Percentiles rank a stretch among this genome's conserved stretches.
These are phyloP conservation scores for Staphylotrichum tortipilum DNA, from an alignment of 495 filamentous ascomycete genomes.

Conservation along the genomic window DNA sequence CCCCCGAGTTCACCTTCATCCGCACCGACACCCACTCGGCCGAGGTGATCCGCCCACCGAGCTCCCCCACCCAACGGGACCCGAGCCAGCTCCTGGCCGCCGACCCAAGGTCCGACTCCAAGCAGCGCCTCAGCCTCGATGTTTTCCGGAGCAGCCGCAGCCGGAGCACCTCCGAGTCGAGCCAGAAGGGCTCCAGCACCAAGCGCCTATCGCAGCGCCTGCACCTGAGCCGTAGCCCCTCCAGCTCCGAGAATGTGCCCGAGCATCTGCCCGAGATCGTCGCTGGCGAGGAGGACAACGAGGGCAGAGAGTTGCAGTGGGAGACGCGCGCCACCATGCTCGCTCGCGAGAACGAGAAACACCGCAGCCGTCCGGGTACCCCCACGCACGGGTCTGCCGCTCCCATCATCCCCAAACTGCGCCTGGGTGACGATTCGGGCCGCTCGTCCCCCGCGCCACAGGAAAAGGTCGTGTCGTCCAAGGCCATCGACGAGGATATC, in stretches of 20 bases:
- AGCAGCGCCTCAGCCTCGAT: constrained; percentile 23
- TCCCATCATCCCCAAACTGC: constrained; percentile 18
- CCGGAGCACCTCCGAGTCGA: constrained; percentile 38
- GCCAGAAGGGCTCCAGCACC: constrained; percentile 28
- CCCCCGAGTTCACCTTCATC: constrained; percentile 73
- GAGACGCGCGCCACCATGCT: constrained; percentile 83
- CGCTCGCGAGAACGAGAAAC: constrained; percentile 54
- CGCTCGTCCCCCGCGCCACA: constrained; percentile 13
- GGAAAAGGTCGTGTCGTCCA: constrained; percentile 34
- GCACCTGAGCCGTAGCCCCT: constrained; percentile 52
- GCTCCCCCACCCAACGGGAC: constrained; percentile 29
- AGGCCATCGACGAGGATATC: constrained; percentile 64
- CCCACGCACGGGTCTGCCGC: constrained; percentile 19
- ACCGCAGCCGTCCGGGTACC: constrained; percentile 33
- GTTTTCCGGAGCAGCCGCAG: constrained; percentile 32
- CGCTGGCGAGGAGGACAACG: constrained; percentile 37
- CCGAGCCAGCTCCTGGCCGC: constrained; percentile 27
- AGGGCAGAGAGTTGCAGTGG: constrained; percentile 50
- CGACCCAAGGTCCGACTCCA: constrained; percentile 18
- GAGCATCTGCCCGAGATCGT: constrained; percentile 66
- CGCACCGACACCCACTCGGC: constrained; percentile 72
- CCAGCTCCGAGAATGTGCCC: constrained; percentile 67
- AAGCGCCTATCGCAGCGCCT: constrained; percentile 60
- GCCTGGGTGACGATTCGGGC: constrained; percentile 16
- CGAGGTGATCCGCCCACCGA: constrained; percentile 64